Base-by-base conservation (phyloP, 257 asterid genomes). In the Fraxinus quadrangulata region DNA sequence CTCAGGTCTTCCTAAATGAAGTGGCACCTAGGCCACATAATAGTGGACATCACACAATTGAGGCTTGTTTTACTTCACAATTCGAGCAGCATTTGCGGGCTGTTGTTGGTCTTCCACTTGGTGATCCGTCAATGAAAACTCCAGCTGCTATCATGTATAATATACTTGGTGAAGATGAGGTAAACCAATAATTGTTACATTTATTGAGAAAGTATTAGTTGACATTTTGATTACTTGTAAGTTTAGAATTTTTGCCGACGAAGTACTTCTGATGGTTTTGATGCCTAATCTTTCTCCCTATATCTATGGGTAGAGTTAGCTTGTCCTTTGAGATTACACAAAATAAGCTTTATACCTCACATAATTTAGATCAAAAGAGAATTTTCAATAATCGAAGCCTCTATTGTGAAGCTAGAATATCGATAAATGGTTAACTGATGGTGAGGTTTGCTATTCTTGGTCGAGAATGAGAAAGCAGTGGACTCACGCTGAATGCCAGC, bases 21-120 rank as follows among this genome's bases (percentile, higher is more conserved):
- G 97, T 96, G 80, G 99, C 98, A 45, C 99, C 99, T 6, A 87
- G 99, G 84, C 99, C 99, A 85, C 99, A 96, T 78, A 96, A 96
- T 72, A 96, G 99, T 80, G 98, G 99, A 67, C 97, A 96, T 77
- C 99, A 96, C 54, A 92, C 98, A 8, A 96, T 93, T 68, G 98
- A 93, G 84, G 80, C 96, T 59, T 92, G 97, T 86, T 92, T 84
- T 70, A 90, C 99, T 68, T 96, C 99, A 40, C 99, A 96, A 79
- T 96, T 30, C 30, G 98, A 96, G 97, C 98, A 93, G 81, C 99
- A 93, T 75, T 88, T 93, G 81, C 89, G 97, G 74, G 97, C 99
- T 82, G 96, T 93, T 77, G 82, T 90, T 73, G 99, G 99, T 74
- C 96, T 93, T 81, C 98, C 98, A 14, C 97, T 96, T 21, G 98